A percentile compares a stretch with the other conserved stretches of the same genome.
Conservation (phyloP, 208 protist genomes). For the Leptomonas seymouri region DNA sequence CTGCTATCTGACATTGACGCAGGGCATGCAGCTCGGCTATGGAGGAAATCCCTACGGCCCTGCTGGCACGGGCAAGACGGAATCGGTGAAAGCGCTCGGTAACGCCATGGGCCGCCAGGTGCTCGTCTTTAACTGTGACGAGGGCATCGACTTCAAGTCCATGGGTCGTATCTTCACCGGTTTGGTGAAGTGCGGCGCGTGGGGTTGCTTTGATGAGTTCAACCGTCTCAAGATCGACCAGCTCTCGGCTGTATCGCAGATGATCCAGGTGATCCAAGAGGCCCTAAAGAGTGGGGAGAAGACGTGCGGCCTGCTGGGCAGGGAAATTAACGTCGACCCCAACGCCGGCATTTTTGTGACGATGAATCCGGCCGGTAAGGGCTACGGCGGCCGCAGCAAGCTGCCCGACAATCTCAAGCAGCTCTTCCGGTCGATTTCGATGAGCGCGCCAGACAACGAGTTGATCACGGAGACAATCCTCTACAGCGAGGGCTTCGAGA, state of each 20-base stretch:
- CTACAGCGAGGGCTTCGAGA: slow-evolving; percentile 97
- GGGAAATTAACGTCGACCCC: slow-evolving; percentile 92
- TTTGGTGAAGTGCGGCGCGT: slow-evolving; percentile 98
- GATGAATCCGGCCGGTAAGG: slow-evolving; percentile 98
- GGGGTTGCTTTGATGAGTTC: slow-evolving; percentile 99
- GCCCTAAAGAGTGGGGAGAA: slow-evolving; percentile 94
- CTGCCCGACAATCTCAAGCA: slow-evolving; percentile 99
- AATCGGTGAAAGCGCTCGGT: slow-evolving; percentile 98
- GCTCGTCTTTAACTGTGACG: slow-evolving; percentile 99
- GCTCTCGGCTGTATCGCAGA: slow-evolving; percentile 98
- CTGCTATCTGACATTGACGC: slow-evolving; percentile 98
- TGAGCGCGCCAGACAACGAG: slow-evolving; percentile 98
- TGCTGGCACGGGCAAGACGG: slow-evolving; percentile 99
- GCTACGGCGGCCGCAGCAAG: slow-evolving; percentile 98
- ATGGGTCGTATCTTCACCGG: slow-evolving; percentile 99
- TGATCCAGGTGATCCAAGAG: slow-evolving; percentile 99
- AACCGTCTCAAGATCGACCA: slow-evolving; percentile 99
- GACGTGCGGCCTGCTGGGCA: slow-evolving; percentile 91
- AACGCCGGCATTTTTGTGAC: slow-evolving; percentile 99
- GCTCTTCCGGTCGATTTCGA: slow-evolving; percentile 98
- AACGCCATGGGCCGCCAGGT: slow-evolving; percentile 97
- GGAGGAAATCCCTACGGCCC: slow-evolving; percentile 99
- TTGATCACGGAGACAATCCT: slow-evolving; percentile 98
- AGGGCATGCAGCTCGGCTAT: slow-evolving; percentile 98
- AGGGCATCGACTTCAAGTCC: slow-evolving; percentile 99